Percentiles rank a stretch among this genome's conserved stretches.
These are phyloP conservation scores for Aspergillus pseudonomiae DNA, from an alignment of 2,329 filamentous ascomycete species.

Conservation along the genomic window DNA sequence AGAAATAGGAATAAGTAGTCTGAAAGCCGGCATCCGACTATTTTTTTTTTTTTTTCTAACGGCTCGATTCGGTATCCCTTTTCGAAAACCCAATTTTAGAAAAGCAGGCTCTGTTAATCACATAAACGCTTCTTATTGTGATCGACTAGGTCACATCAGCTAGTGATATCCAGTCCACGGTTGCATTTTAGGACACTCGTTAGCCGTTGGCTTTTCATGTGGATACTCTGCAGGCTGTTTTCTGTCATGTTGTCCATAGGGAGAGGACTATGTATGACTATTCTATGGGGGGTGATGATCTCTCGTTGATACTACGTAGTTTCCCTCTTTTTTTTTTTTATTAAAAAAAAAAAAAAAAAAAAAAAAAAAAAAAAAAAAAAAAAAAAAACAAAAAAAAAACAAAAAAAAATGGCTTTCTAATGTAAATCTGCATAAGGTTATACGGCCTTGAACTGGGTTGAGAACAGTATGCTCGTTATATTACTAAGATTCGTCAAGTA, in stretches of 20 bases:
- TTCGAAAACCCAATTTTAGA: neutral
- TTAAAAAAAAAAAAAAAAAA: too few species aligned
- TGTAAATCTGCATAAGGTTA: neutral
- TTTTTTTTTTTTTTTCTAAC: too few species aligned
- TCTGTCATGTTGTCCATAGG: neutral
- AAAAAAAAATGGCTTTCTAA: too few species aligned
- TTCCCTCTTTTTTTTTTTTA: neutral
- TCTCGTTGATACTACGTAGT: neutral
- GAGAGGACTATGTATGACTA: neutral
- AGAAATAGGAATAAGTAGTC: neutral
- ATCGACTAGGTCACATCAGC: constrained; percentile 1
- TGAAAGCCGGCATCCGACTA: neutral
- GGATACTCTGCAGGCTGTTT: neutral
- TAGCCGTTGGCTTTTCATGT: neutral
- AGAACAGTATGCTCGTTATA: neutral
- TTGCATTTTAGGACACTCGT: neutral
- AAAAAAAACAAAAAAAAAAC: too few species aligned
- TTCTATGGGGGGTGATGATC: neutral
- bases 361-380: too few species aligned
- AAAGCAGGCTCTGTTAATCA: neutral
- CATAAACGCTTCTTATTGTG: neutral
- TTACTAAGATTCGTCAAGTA: constrained; percentile 10
- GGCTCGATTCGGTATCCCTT: neutral
- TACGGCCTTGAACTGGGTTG: neutral
- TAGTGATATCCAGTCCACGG: too few species aligned